phyloP scores from a whole-genome alignment of 139 green algal genomes.

The Edaphochlamys debaryana region DNA sequence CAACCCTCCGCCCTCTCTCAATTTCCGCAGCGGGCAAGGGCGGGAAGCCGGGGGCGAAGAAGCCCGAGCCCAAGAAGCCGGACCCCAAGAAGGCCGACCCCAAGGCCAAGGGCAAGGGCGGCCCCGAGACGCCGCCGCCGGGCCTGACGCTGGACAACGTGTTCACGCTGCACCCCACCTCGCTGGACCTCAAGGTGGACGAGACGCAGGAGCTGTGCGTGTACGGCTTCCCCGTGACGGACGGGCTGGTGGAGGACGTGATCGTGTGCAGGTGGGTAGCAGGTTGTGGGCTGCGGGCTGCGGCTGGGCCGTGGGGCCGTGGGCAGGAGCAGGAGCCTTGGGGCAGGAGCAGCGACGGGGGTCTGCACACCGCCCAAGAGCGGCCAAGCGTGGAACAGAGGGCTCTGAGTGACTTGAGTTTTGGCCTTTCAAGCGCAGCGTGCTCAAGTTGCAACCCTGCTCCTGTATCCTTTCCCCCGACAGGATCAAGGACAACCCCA shows the following conservation, averaged over 20 bases:
- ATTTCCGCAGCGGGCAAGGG: neutral
- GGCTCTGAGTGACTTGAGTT: too few relatives aligned
- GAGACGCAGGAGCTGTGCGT: slow-evolving; percentile 74
- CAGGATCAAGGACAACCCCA: slow-evolving; percentile 76
- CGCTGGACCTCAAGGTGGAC: slow-evolving; percentile 68
- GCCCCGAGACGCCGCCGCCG: neutral
- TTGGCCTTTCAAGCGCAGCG: too few relatives aligned
- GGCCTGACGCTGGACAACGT: slow-evolving; percentile 38
- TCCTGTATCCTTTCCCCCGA: too few relatives aligned
- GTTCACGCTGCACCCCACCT: slow-evolving; percentile 58
- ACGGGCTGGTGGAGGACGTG: slow-evolving; percentile 60
- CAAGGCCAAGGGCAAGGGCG: slow-evolving; percentile 40
- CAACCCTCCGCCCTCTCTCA: too few relatives aligned
- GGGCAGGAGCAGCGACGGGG: too few relatives aligned
- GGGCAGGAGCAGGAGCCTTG: too few relatives aligned
- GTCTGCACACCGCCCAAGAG: too few relatives aligned
- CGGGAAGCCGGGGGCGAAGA: slow-evolving; percentile 30
- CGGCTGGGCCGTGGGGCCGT: too few relatives aligned
- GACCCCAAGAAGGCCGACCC: slow-evolving; percentile 8
- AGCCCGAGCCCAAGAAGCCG: slow-evolving; percentile 37
- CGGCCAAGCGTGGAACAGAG: too few relatives aligned
- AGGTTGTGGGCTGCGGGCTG: too few relatives aligned
- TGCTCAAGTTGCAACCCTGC: too few relatives aligned
- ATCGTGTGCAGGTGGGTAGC: slow-evolving; percentile 62
- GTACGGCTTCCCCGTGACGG: slow-evolving; percentile 69